phyloP scores from a whole-genome alignment of 1,284 basidiomycete genomes.

The Ceratobasidium sp. region DNA sequence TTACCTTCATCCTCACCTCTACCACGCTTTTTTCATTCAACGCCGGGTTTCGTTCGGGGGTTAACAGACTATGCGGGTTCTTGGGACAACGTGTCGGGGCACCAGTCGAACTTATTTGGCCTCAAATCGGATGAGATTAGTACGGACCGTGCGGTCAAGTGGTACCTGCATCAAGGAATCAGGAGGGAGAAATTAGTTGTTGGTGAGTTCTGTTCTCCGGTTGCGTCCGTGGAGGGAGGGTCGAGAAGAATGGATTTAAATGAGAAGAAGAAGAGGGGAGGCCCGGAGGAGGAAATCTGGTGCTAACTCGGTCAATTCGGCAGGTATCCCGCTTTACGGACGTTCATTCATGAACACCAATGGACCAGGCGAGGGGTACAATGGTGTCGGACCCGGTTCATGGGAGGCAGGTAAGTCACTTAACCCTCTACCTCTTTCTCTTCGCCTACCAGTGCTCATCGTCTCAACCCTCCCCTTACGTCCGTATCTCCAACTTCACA shows the following conservation, averaged over 20 bases:
- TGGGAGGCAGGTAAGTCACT: constrained; percentile 75
- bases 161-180: constrained; percentile 80
- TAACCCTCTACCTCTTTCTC: background rate
- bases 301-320: too few species aligned
- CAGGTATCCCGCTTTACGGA: constrained; percentile 87
- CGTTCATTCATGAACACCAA: constrained; percentile 88
- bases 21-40: background rate
- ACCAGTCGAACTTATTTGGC: constrained; percentile 89
- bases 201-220: constrained; percentile 61
- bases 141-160: constrained; percentile 74
- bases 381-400: constrained; percentile 75
- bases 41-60: background rate
- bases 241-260: too few species aligned
- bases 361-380: constrained; percentile 82
- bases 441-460: constrained; percentile 51
- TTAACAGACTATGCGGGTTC: constrained; percentile 69
- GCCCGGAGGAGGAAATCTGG: too few species aligned
- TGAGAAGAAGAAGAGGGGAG: too few species aligned
- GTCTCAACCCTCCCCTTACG: too few species aligned
- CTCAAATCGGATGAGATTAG: constrained; percentile 64
- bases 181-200: constrained; percentile 83
- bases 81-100: constrained; percentile 80
- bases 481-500: background rate
- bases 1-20: background rate
- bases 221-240: too few species aligned